These are phyloP conservation scores for Colletotrichum shisoi DNA, from an alignment of 2,329 filamentous ascomycete genomes.

Conservation along the genomic window DNA sequence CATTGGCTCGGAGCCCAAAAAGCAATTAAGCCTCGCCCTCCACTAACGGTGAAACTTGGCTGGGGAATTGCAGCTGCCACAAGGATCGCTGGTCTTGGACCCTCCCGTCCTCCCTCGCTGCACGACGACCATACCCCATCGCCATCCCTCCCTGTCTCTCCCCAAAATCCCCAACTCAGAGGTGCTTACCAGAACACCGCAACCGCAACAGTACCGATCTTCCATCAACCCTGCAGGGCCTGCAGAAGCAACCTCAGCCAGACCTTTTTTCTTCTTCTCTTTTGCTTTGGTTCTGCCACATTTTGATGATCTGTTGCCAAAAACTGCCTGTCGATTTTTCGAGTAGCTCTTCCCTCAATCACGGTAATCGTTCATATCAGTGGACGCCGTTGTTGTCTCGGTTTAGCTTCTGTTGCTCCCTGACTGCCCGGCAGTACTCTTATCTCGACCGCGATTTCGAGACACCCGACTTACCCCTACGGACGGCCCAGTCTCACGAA, in stretches of 20 bases:
- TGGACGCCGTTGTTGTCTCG: slow-evolving; percentile 19
- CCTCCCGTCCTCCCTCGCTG: slow-evolving; percentile 10
- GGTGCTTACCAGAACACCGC: slow-evolving; percentile 15
- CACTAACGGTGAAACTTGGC: slow-evolving; percentile 31
- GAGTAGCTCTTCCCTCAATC: background rate
- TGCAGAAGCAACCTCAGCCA: slow-evolving; percentile 21
- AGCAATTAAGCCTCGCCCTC: slow-evolving; percentile 38
- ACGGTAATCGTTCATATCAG: slow-evolving; percentile 1
- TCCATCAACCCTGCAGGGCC: slow-evolving; percentile 29
- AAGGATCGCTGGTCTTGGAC: slow-evolving; percentile 32
- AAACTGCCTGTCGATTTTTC: background rate
- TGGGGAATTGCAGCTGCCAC: slow-evolving; percentile 30
- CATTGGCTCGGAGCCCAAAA: slow-evolving; percentile 37
- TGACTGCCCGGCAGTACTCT: no score
- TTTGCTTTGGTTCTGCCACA: background rate
- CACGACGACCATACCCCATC: slow-evolving; percentile 21
- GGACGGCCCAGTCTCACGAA: slow-evolving; percentile 1
- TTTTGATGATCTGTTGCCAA: background rate
- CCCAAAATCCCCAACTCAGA: background rate
- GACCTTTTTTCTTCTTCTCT: background rate
- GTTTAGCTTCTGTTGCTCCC: slow-evolving; percentile 13
- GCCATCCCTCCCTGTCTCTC: slow-evolving; percentile 34
- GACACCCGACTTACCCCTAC: slow-evolving; percentile 13
- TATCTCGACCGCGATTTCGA: slow-evolving; percentile 7
- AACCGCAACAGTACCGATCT: slow-evolving; percentile 23